Conservation (phyloP, 371 early-diverging fungal genomes). For the Ordospora pajunii region DNA sequence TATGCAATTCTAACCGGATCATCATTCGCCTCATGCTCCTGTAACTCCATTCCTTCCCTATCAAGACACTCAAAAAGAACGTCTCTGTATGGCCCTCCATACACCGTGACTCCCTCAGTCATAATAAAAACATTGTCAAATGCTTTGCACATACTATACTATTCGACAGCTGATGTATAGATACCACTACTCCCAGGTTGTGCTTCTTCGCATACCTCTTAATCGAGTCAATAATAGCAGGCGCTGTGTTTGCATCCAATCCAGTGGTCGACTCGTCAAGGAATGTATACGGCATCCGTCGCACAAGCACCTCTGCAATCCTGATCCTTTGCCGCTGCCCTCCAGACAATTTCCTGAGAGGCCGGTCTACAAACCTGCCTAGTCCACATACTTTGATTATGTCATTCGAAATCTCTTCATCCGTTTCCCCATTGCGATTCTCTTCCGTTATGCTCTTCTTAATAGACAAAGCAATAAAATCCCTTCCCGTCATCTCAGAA, state of each 20-base stretch:
- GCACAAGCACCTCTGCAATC: constrained; percentile 21
- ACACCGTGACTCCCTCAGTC: constrained; percentile 53
- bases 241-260: constrained; percentile 46
- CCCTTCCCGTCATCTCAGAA: too few relatives aligned
- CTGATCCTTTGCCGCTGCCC: constrained; percentile 48
- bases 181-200: constrained; percentile 4
- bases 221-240: constrained; percentile 3
- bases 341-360: constrained; percentile 39
- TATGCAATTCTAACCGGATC: too few relatives aligned
- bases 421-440: too few relatives aligned
- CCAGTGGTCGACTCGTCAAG: constrained; percentile 54
- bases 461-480: too few relatives aligned
- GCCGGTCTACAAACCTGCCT: too few relatives aligned
- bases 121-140: constrained; percentile 65
- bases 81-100: constrained; percentile 27
- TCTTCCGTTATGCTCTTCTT: too few relatives aligned
- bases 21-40: too few relatives aligned
- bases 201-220: constrained; percentile 17
- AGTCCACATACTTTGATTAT: too few relatives aligned
- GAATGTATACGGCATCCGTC: constrained; percentile 26
- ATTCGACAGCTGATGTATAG: constrained; percentile 56
- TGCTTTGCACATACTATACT: constrained; percentile 50
- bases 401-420: too few relatives aligned
- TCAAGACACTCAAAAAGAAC: too few relatives aligned
- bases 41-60: too few relatives aligned